Conservation (phyloP, 2,329 filamentous ascomycete genomes). For the Colletotrichum sp. region DNA sequence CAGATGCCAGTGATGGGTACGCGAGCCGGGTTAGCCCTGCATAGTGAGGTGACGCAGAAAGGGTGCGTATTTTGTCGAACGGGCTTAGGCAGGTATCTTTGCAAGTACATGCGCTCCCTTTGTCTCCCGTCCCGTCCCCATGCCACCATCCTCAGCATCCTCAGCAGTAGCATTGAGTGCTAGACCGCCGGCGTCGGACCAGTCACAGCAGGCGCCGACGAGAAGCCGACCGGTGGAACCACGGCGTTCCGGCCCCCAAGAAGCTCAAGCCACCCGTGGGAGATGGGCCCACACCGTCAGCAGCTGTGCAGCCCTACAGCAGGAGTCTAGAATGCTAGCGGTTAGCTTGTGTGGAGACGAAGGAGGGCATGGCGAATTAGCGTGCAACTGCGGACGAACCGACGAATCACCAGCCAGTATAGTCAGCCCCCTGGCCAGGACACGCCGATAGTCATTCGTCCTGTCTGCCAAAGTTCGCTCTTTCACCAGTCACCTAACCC, state of each 20-base stretch:
- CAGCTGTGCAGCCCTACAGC: constrained; percentile 15
- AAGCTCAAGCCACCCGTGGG: background rate
- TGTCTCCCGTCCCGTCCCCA: background rate
- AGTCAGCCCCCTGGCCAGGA: background rate
- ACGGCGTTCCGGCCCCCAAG: background rate
- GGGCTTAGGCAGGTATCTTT: background rate
- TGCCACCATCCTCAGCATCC: background rate
- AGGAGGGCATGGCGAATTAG: background rate
- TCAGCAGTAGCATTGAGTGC: background rate
- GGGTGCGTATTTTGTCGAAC: background rate
- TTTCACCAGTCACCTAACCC: background rate
- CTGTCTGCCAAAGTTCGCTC: background rate
- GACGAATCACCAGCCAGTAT: background rate
- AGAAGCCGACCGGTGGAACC: background rate
- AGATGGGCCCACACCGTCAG: background rate
- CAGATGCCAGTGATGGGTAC: background rate
- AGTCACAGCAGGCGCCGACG: background rate
- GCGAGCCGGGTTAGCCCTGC: background rate
- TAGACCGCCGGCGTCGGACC: background rate
- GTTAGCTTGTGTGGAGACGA: background rate
- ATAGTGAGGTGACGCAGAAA: background rate
- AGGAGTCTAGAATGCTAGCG: background rate
- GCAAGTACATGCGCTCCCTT: background rate
- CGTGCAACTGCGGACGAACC: background rate
- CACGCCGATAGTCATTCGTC: background rate